Evolutionary conservation across 176 grass and related monocot genomes (phyloP).

Genomic region (Aegilops longissima): DNA sequence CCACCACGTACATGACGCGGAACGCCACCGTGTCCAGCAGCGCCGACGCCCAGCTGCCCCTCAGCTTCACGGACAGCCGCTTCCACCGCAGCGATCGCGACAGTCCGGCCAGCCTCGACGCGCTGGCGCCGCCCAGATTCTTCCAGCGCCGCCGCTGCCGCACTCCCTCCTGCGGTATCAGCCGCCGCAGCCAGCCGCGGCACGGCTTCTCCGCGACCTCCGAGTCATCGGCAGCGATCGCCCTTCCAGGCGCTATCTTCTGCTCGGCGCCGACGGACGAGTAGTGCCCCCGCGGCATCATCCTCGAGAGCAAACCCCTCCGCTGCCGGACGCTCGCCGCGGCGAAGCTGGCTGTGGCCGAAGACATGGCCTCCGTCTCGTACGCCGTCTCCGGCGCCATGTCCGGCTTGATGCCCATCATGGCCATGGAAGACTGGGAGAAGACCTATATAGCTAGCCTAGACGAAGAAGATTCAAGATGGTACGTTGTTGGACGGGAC

Average conservation of each 20-base stretch:
- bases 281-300: slow-evolving; percentile 18
- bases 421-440: neutral
- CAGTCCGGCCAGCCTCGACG: slow-evolving; percentile 33
- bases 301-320: slow-evolving; percentile 29
- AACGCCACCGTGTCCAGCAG: slow-evolving; percentile 62
- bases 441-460: neutral
- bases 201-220: neutral
- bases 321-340: neutral
- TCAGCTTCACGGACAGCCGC: slow-evolving; percentile 16
- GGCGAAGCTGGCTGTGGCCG: neutral
- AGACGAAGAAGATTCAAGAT: neutral
- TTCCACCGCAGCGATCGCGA: slow-evolving; percentile 34
- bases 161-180: neutral
- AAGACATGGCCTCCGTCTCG: neutral
- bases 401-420: neutral
- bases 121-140: neutral
- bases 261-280: neutral
- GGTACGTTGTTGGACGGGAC: neutral
- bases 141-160: neutral
- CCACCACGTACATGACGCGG: slow-evolving; percentile 67
- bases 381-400: neutral
- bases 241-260: neutral
- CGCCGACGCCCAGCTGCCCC: slow-evolving; percentile 30
- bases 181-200: slow-evolving; percentile 28
- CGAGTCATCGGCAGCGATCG: neutral